Percentiles rank a stretch among this genome's conserved stretches.
These are phyloP conservation scores for Hyaloperonospora arabidopsidis DNA, from an alignment of 352 stramenopile species.

Conservation along the genomic window DNA sequence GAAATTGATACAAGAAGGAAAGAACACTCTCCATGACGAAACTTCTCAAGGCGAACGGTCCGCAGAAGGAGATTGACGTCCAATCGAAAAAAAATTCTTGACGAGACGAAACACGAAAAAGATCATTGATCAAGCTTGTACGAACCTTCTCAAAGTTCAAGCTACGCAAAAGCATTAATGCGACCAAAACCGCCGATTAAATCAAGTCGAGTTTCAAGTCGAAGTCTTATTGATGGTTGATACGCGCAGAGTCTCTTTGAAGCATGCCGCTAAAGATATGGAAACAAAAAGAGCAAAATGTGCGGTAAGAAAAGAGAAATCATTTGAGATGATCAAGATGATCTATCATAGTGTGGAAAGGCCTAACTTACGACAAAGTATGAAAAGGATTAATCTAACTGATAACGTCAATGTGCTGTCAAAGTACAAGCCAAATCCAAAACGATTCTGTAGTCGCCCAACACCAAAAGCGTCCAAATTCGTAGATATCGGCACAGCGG, in stretches of 20 bases:
- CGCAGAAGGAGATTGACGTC: neutral
- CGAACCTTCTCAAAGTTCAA: neutral
- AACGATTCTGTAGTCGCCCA: neutral
- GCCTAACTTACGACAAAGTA: neutral
- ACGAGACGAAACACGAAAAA: neutral
- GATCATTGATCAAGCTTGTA: neutral
- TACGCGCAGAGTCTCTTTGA: neutral
- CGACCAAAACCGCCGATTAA: neutral
- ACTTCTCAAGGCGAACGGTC: neutral
- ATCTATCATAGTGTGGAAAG: neutral
- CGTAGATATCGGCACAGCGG: neutral
- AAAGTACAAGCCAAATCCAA: neutral
- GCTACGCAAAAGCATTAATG: neutral
- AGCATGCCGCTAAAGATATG: neutral
- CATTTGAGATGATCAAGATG: neutral
- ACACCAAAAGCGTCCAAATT: neutral
- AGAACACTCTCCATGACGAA: neutral
- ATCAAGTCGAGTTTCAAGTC: constrained; percentile 1
- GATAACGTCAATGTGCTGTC: neutral
- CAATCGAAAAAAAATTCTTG: neutral
- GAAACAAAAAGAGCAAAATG: neutral
- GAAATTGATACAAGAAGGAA: neutral
- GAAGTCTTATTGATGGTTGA: neutral
- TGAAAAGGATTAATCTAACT: neutral
- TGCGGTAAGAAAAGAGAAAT: neutral